phyloP scores from a whole-genome alignment of 306 rosid genomes.

The Acacia crassicarpa region DNA sequence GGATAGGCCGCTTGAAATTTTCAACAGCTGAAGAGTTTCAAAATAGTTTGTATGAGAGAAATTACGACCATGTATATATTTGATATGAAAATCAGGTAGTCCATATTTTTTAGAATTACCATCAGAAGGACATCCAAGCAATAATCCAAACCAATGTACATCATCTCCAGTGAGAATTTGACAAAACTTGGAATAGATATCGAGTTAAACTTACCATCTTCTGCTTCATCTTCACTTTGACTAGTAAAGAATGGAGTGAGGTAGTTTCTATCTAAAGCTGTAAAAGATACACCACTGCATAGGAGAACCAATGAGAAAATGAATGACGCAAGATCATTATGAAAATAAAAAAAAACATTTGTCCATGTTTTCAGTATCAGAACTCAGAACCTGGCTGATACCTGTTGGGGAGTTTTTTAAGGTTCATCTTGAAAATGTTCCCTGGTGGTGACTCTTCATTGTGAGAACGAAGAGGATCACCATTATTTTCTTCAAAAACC shows the following conservation, averaged over 20 bases:
- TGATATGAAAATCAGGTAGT: not conserved
- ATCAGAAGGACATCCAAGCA: not conserved
- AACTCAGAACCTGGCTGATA: conserved; percentile 12
- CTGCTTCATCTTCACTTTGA: conserved; percentile 83
- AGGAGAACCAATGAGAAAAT: conserved; percentile 19
- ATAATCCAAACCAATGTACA: not conserved
- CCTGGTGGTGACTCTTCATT: conserved; percentile 76
- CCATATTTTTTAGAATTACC: not conserved
- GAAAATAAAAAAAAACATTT: not conserved
- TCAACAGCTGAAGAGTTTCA: not conserved
- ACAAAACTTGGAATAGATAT: not conserved
- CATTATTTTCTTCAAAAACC: conserved; percentile 62
- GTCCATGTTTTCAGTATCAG: conserved; percentile 17
- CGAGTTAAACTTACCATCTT: conserved; percentile 57
- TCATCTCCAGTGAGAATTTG: not conserved
- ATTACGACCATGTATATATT: not conserved
- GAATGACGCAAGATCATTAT: not conserved
- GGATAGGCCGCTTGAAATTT: not conserved
- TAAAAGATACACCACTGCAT: conserved; percentile 81
- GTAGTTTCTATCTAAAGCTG: conserved; percentile 86
- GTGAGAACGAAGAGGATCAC: conserved; percentile 74
- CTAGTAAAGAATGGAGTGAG: conserved; percentile 96
- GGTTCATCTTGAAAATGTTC: conserved; percentile 66
- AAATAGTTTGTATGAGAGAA: not conserved
- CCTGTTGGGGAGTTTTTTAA: conserved; percentile 67